Evolutionary conservation across 202 grass and related monocot species (phyloP).

Genomic region (Miscanthus sacchariflorus): DNA sequence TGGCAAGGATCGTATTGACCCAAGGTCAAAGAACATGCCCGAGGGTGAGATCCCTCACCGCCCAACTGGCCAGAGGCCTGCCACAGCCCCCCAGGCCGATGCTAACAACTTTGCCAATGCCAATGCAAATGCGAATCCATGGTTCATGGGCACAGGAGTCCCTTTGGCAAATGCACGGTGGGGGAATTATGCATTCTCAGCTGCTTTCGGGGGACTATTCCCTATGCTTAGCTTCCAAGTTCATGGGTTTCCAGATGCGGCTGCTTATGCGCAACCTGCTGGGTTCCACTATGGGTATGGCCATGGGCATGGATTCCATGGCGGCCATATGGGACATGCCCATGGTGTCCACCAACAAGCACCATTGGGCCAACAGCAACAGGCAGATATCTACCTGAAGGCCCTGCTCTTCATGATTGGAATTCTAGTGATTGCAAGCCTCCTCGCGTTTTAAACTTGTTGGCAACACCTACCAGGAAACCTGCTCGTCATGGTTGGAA

Average conservation of each 20-base stretch:
- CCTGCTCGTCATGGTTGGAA: slow-evolving; percentile 47
- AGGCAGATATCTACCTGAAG: slow-evolving; percentile 62
- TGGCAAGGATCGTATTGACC: slow-evolving; percentile 81
- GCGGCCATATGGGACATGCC: slow-evolving; percentile 54
- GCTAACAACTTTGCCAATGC: slow-evolving; percentile 52
- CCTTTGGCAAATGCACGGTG: slow-evolving; percentile 57
- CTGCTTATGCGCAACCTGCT: slow-evolving; percentile 48
- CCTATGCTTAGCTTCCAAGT: slow-evolving; percentile 71
- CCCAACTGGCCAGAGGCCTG: slow-evolving; percentile 77
- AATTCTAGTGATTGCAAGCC: slow-evolving; percentile 59
- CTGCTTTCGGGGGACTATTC: slow-evolving; percentile 62
- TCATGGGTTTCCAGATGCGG: slow-evolving; percentile 61
- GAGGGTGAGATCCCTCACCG: slow-evolving; percentile 77
- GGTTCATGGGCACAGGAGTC: slow-evolving; percentile 57
- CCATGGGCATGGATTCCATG: slow-evolving; percentile 65
- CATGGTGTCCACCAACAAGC: slow-evolving; percentile 49
- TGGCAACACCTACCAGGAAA: slow-evolving; percentile 33
- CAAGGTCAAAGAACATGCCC: slow-evolving; percentile 75
- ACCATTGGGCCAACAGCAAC: slow-evolving; percentile 55
- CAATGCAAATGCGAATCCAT: slow-evolving; percentile 48
- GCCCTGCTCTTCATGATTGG: slow-evolving; percentile 50
- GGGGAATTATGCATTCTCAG: slow-evolving; percentile 64
- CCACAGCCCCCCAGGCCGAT: slow-evolving; percentile 59
- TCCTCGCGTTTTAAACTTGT: slow-evolving; percentile 47
- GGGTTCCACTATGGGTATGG: slow-evolving; percentile 67